Evolutionary conservation across 371 early-diverging fungal genomes (phyloP), one percentile per base, ranked within the genome.

Genomic region (Saksenaea oblongispora): DNA sequence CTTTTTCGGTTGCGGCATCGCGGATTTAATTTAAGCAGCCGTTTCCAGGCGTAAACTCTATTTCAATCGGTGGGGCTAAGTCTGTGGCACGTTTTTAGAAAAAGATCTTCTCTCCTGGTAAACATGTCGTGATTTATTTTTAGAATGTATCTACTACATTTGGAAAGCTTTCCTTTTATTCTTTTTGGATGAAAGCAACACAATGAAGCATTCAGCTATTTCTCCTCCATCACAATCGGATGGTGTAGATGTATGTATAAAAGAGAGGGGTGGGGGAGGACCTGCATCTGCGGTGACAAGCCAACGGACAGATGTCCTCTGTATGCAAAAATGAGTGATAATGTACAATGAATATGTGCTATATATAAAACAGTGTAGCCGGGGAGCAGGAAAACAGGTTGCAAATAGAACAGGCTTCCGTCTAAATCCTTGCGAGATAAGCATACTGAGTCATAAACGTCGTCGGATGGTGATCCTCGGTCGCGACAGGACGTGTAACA

Each of bases 401-500:
- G 7, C 14, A 18, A 10, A 57, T 36, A 18, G 3, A 54, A 18
- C 14, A 54, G 8, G 24, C 24, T 17, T n/a, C 34, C 14, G 34
- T 35, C 54, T 59, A 65, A 28, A 56, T 54, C n/a, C 64, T 51
- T 10, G 69, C 69, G 18, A 68, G 56, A 36, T 59, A 54, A 3
- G 64, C 69, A 18, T 63, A 68, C 13, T 60, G 53, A n/a, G 56
- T 54, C 9, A 68, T 39, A 39, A 63, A 63, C 34, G 63, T 51
- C 3, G 59, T 18, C 4, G 61, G 53, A 13, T 34, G 53, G 28
- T 68, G 57, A n/a, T 63, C 66, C 26, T 58, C 31, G 54, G 37
- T 59, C 42, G 14, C 34, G 31, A 35, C 34, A 39, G 66, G 51
- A 11, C 36, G 54, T 8, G 61, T 42, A 22, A 57, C 66, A 44